Percentiles rank a stretch among this genome's conserved stretches.
Conservation (phyloP, 2,329 filamentous ascomycete genomes). For the Spiromastix sp. region DNA sequence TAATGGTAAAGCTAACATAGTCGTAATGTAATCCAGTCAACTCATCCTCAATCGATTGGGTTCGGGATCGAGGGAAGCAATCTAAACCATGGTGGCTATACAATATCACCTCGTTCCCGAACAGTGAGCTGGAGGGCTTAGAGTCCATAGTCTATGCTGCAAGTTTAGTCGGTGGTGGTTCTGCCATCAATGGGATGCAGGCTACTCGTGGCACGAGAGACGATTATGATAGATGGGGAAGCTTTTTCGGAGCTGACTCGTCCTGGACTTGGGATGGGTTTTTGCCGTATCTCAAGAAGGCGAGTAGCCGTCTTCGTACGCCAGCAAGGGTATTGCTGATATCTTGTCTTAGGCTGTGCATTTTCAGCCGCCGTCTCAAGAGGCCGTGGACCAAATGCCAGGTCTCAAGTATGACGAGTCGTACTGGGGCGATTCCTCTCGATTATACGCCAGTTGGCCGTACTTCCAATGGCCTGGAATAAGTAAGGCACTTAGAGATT, state of each 20-base stretch:
- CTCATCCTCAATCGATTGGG: neutral
- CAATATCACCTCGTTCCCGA: conserved; percentile 10
- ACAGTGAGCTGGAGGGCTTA: conserved; percentile 18
- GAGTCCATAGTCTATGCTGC: conserved; percentile 20
- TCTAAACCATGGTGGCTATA: neutral
- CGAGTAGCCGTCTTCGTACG: no score
- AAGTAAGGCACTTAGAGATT: no score
- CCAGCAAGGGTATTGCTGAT: neutral
- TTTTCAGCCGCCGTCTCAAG: neutral
- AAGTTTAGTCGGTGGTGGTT: conserved; percentile 30
- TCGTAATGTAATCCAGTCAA: no score
- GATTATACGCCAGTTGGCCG: neutral
- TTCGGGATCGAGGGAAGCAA: neutral
- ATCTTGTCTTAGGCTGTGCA: neutral
- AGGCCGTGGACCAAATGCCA: neutral
- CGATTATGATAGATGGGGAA: conserved; percentile 27
- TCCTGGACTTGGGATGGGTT: conserved; percentile 3
- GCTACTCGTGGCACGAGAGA: conserved; percentile 17
- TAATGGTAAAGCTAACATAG: no score
- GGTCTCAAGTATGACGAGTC: neutral
- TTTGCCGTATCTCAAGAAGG: conserved; percentile 1
- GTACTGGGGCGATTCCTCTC: neutral
- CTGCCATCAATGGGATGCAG: conserved; percentile 25
- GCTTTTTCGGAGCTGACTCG: conserved; percentile 19
- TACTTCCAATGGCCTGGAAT: neutral